These are phyloP conservation scores for Podospora comata DNA, from an alignment of 495 filamentous ascomycete species.

Conservation along the genomic window DNA sequence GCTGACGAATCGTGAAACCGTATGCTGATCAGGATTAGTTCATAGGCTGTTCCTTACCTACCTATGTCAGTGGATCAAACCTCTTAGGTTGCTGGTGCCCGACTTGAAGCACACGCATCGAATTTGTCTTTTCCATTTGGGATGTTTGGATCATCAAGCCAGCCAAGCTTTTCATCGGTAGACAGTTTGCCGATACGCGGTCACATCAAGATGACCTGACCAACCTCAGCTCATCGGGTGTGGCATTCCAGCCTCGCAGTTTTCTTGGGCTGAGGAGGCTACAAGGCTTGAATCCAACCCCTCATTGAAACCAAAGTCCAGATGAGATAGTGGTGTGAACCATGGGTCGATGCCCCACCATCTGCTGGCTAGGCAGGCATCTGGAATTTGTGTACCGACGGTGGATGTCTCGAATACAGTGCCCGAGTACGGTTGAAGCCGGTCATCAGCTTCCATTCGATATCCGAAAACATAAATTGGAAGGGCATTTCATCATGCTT, in stretches of 20 bases:
- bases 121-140: background rate
- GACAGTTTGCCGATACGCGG: background rate
- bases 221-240: background rate
- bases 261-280: background rate
- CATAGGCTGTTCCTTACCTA: background rate
- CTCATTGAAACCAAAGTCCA: background rate
- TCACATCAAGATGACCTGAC: background rate
- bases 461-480: background rate
- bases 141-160: background rate
- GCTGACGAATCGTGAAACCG: background rate
- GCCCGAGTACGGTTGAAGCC: background rate
- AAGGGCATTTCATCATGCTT: background rate
- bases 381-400: background rate
- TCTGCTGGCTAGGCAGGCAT: background rate
- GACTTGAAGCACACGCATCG: background rate
- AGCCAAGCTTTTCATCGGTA: background rate
- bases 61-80: background rate
- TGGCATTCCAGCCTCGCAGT: background rate
- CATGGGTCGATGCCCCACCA: background rate
- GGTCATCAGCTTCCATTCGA: background rate
- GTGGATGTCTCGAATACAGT: background rate
- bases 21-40: background rate
- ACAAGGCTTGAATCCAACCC: background rate
- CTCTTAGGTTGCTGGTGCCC: background rate
- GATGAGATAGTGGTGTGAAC: background rate